These are phyloP conservation scores for Tilletiaria anomala DNA, from an alignment of 1,284 basidiomycete species.

Conservation along the genomic window DNA sequence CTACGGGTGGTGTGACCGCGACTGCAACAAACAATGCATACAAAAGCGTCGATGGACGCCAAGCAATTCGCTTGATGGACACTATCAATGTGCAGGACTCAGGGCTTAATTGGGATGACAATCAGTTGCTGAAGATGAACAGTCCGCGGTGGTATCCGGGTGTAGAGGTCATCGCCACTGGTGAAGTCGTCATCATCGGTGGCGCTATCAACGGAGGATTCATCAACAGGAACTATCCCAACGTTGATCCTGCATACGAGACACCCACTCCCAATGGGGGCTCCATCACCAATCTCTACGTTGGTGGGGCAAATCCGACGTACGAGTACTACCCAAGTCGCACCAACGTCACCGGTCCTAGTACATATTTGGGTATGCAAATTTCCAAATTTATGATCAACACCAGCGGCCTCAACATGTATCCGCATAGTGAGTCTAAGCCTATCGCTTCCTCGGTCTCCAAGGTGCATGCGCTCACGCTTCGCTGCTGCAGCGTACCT, in stretches of 20 bases:
- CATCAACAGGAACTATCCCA: slow-evolving; percentile 38
- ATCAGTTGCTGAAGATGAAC: not conserved
- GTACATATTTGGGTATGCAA: not conserved
- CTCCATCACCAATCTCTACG: slow-evolving; percentile 7
- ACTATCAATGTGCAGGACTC: slow-evolving; percentile 6
- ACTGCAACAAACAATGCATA: slow-evolving; percentile 12
- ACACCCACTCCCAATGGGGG: not conserved
- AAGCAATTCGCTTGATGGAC: slow-evolving; percentile 33
- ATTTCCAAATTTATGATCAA: slow-evolving; percentile 27
- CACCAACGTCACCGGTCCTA: not conserved
- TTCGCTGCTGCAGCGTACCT: too few species aligned
- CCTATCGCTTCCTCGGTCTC: too few species aligned
- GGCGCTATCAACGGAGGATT: slow-evolving; percentile 33
- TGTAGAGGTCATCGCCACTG: slow-evolving; percentile 34
- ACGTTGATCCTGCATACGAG: slow-evolving; percentile 20
- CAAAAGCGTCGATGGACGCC: slow-evolving; percentile 28
- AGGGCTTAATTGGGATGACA: not conserved
- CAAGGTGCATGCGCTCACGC: too few species aligned
- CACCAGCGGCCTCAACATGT: slow-evolving; percentile 38
- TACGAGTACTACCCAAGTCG: slow-evolving; percentile 33
- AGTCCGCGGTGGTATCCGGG: slow-evolving; percentile 12
- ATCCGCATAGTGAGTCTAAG: too few species aligned
- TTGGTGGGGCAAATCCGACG: slow-evolving; percentile 25
- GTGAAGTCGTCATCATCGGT: slow-evolving; percentile 31
- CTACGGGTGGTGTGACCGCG: slow-evolving; percentile 23